Percentiles rank a stretch among this genome's conserved stretches.
These are phyloP conservation scores for Cymodocea nodosa DNA, from an alignment of 116 monocot species.

Conservation along the genomic window DNA sequence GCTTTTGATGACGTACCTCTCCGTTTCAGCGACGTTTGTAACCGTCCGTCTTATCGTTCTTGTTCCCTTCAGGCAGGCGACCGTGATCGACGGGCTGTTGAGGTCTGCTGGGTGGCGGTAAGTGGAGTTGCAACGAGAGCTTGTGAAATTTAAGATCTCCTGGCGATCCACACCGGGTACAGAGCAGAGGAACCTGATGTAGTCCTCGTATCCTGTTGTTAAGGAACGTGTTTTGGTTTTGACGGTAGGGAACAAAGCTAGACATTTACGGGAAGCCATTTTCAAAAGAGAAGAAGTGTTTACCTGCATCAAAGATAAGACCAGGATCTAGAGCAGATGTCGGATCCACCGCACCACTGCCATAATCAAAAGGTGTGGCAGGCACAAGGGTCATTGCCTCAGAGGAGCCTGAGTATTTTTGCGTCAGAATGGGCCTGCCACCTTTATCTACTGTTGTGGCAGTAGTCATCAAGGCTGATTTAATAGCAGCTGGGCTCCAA, in stretches of 20 bases:
- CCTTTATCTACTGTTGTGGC: constrained; percentile 47
- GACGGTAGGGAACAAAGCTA: no score
- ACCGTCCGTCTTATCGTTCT: constrained; percentile 47
- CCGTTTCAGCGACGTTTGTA: constrained; percentile 47
- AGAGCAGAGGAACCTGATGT: constrained; percentile 77
- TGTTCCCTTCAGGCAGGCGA: constrained; percentile 67
- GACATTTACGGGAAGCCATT: no score
- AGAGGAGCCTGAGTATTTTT: constrained; percentile 46
- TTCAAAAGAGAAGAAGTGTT: constrained; percentile 1
- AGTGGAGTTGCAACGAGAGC: constrained; percentile 41
- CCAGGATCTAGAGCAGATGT: constrained; percentile 88
- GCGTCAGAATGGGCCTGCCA: constrained; percentile 66
- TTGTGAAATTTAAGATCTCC: constrained; percentile 55
- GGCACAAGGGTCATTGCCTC: constrained; percentile 42
- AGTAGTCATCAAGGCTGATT: constrained; percentile 94
- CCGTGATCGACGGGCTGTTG: constrained; percentile 66
- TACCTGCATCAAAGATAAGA: constrained; percentile 85
- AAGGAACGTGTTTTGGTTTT: neutral
- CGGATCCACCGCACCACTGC: constrained; percentile 82
- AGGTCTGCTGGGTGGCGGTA: constrained; percentile 48
- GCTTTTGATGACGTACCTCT: constrained; percentile 67
- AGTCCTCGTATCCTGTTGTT: constrained; percentile 56
- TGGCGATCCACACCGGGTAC: constrained; percentile 44
- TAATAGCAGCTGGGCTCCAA: constrained; percentile 90
- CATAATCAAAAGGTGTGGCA: constrained; percentile 91